Percentiles rank a stretch among this genome's conserved stretches.
These are phyloP conservation scores for Xylaria flabelliformis DNA, from an alignment of 495 filamentous ascomycete species.

Conservation along the genomic window DNA sequence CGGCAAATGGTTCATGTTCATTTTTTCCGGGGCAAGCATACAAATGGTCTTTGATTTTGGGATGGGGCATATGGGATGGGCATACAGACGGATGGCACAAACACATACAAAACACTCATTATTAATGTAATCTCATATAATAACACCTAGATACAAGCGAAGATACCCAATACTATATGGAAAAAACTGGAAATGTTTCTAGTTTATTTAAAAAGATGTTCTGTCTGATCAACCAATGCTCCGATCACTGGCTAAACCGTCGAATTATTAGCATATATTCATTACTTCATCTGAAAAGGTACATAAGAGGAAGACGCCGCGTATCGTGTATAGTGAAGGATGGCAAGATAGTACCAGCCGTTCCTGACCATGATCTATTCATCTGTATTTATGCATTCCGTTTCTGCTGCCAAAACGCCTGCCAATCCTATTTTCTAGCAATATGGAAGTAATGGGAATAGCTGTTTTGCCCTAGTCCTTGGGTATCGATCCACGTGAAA, in stretches of 20 bases:
- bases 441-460: constrained; percentile 9
- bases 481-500: constrained; percentile 21
- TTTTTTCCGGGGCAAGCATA: neutral
- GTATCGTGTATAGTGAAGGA: neutral
- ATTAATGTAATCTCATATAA: constrained; percentile 25
- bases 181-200: neutral
- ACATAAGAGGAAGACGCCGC: neutral
- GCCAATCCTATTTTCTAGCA: neutral
- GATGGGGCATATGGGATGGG: neutral
- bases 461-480: constrained; percentile 10
- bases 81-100: neutral
- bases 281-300: neutral
- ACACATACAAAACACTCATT: constrained; percentile 18
- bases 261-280: neutral
- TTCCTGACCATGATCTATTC: neutral
- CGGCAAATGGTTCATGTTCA: neutral
- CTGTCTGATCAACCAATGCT: neutral
- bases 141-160: neutral
- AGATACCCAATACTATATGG: constrained; percentile 18
- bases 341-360: neutral
- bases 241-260: neutral
- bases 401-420: constrained; percentile 3
- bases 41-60: neutral
- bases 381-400: constrained; percentile 5
- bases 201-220: neutral